Evolutionary conservation across 2,329 filamentous ascomycete genomes (phyloP).

Genomic region (Pezicula rhizophila): DNA sequence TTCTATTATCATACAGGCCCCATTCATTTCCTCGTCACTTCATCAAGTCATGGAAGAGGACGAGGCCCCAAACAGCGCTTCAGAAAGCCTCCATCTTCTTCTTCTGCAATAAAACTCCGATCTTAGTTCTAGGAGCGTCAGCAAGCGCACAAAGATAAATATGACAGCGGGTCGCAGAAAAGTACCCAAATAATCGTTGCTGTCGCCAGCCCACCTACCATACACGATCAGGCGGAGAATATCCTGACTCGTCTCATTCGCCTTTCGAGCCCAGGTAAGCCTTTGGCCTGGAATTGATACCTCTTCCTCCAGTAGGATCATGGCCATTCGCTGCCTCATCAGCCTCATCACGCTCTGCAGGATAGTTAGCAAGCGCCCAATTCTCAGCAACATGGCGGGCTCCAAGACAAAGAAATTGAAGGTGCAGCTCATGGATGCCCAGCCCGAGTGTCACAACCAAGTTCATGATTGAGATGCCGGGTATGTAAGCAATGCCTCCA

Average conservation of each 20-base stretch:
- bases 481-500: too few relatives aligned
- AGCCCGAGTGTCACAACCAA: too few relatives aligned
- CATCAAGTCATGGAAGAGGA: background rate
- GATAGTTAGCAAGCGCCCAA: conserved; percentile 1
- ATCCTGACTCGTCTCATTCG: background rate
- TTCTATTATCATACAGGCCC: background rate
- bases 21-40: background rate
- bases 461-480: too few relatives aligned
- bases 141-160: too few relatives aligned
- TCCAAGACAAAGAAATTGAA: too few relatives aligned
- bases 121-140: too few relatives aligned
- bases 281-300: background rate
- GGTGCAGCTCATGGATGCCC: too few relatives aligned
- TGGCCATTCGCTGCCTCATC: conserved; percentile 1
- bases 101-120: background rate
- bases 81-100: background rate
- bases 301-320: conserved; percentile 10
- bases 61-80: background rate
- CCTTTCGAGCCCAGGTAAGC: background rate
- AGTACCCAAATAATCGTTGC: too few relatives aligned
- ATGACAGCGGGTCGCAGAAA: too few relatives aligned
- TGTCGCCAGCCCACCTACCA: too few relatives aligned
- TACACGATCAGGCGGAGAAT: too few relatives aligned
- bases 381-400: too few relatives aligned
- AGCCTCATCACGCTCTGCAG: conserved; percentile 7